Percentiles rank a stretch among this genome's conserved stretches.
phyloP scores from a whole-genome alignment of 352 stramenopile species.

The Phytophthora idaei region DNA sequence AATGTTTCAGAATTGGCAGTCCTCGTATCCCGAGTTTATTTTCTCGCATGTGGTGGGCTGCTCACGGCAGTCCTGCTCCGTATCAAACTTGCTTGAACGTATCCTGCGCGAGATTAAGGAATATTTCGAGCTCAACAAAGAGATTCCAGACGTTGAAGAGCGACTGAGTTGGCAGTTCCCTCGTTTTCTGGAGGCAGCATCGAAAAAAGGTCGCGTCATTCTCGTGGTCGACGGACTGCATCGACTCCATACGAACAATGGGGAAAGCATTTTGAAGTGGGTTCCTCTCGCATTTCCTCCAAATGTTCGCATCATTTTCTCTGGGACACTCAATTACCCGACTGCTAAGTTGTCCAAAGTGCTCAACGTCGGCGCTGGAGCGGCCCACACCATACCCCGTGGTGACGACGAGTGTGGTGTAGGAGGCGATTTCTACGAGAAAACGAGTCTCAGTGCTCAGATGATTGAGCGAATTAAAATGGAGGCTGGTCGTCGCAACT shows the following conservation, averaged over 20 bases:
- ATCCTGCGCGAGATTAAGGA: conserved; percentile 90
- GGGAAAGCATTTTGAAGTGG: conserved; percentile 92
- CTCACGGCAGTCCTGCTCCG: conserved; percentile 83
- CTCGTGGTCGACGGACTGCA: conserved; percentile 92
- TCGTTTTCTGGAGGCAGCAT: conserved; percentile 87
- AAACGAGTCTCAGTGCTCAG: conserved; percentile 60
- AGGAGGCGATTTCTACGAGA: conserved; percentile 65
- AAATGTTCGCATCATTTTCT: conserved; percentile 90
- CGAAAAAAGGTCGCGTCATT: conserved; percentile 90
- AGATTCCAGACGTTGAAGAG: conserved; percentile 85
- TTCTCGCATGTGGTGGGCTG: conserved; percentile 93
- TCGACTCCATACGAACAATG: conserved; percentile 81
- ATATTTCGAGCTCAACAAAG: conserved; percentile 91
- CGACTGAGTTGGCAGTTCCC: conserved; percentile 92
- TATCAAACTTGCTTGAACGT: conserved; percentile 87
- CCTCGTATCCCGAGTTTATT: conserved; percentile 84
- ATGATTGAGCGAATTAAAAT: conserved; percentile 88
- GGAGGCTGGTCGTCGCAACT: conserved; percentile 78
- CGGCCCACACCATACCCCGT: conserved; percentile 5
- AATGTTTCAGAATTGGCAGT: conserved; percentile 87
- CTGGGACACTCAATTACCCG: conserved; percentile 60
- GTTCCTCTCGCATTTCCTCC: conserved; percentile 86
- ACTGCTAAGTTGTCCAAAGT: conserved; percentile 46
- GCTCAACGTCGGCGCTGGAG: conserved; percentile 12
- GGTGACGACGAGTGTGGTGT: conserved; percentile 22